Evolutionary conservation across 1,139 yeast genomes (phyloP).

Genomic region (Saccharomycopsis crataegensis): DNA sequence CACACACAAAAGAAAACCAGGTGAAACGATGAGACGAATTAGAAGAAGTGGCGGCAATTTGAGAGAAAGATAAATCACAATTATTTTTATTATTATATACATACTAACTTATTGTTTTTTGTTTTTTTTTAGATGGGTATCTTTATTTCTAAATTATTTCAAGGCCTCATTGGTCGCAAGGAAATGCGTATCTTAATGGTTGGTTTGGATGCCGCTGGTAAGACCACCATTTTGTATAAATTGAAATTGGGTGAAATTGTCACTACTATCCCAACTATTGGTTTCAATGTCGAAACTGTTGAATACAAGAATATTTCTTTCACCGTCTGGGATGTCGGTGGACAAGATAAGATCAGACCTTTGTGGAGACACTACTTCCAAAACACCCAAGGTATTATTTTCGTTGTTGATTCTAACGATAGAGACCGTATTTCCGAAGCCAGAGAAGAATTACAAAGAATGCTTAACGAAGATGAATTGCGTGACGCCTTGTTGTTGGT

Average conservation of each 20-base stretch:
- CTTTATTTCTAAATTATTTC: conserved; percentile 79
- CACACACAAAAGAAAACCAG: not conserved
- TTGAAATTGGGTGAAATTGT: conserved; percentile 88
- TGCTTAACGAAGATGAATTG: conserved; percentile 90
- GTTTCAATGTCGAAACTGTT: conserved; percentile 90
- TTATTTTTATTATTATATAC: too few relatives aligned
- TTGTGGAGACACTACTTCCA: conserved; percentile 95
- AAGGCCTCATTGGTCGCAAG: conserved; percentile 76
- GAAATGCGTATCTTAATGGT: conserved; percentile 93
- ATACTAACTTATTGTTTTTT: not conserved
- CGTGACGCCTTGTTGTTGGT: conserved; percentile 85
- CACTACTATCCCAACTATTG: conserved; percentile 90
- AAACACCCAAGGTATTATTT: conserved; percentile 90
- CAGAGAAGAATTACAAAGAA: conserved; percentile 87
- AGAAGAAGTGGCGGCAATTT: not conserved
- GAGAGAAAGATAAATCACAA: not conserved
- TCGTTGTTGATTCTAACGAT: conserved; percentile 89
- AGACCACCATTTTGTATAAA: conserved; percentile 84
- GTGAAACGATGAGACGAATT: not conserved
- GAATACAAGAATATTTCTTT: conserved; percentile 91
- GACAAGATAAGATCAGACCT: conserved; percentile 93
- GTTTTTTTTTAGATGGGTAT: conserved; percentile 54
- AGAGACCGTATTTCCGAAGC: conserved; percentile 92
- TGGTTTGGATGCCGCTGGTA: conserved; percentile 91
- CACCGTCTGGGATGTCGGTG: conserved; percentile 97